Evolutionary conservation across 228 moss, liverwort and hornwort genomes (phyloP).

Genomic region (Sphagnum magellanicum): DNA sequence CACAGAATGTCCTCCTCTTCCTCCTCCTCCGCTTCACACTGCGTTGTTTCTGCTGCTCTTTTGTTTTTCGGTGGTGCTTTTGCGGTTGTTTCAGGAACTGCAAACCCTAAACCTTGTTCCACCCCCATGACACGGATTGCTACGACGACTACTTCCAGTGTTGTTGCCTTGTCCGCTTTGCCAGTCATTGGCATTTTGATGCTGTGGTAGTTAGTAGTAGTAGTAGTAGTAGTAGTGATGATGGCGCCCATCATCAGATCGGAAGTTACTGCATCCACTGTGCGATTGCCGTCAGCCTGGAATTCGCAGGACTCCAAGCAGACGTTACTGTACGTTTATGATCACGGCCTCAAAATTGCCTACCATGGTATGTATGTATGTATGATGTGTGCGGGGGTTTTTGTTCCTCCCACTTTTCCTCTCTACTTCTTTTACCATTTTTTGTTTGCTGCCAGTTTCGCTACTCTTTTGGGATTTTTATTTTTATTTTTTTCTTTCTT

Average conservation of each 20-base stretch:
- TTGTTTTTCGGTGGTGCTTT: too few species aligned
- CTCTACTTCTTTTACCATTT: neutral
- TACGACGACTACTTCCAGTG: too few species aligned
- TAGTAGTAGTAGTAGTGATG: too few species aligned
- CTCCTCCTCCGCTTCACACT: too few species aligned
- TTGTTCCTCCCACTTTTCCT: neutral
- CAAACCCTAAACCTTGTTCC: too few species aligned
- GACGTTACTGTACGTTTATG: conserved; percentile 15
- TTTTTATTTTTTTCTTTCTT: neutral
- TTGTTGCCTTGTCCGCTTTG: too few species aligned
- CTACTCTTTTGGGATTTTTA: neutral
- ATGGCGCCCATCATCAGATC: conserved; percentile 18
- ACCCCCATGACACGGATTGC: too few species aligned
- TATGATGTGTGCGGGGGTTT: neutral
- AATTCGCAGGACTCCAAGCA: conserved; percentile 21
- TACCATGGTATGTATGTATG: conserved; percentile 12
- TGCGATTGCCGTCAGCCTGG: conserved; percentile 11
- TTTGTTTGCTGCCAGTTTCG: neutral
- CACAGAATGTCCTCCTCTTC: too few species aligned
- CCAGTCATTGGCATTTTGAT: too few species aligned
- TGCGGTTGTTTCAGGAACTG: too few species aligned
- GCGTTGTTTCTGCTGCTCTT: too few species aligned
- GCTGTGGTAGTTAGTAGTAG: too few species aligned
- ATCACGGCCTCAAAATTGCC: conserved; percentile 27
- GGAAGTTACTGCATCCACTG: conserved; percentile 4